Evolutionary conservation across 768 basidiomycete genomes (phyloP), one percentile per base, ranked within the genome.

Genomic region (Lyophyllum atratum): DNA sequence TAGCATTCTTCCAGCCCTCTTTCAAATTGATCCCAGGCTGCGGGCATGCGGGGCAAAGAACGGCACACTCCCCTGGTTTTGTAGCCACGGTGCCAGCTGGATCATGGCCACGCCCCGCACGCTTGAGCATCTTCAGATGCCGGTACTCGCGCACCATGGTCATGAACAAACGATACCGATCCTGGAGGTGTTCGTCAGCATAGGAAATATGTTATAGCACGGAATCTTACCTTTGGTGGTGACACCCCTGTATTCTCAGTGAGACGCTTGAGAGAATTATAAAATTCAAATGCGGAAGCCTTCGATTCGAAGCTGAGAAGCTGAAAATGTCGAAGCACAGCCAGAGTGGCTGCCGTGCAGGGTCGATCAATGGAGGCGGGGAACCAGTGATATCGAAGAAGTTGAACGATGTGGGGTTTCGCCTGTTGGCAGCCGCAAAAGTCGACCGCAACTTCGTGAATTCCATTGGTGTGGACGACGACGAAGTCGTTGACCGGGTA

Each of bases 11-110:
- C 69, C 68, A 74, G 17, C 60, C 59, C 1, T 52, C 48, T 0
- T 68, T 68, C 0, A 76, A 44, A 58, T 75, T 76, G 1, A 67
- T 61, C 0, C 61, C 68, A 0, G 68, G 70, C 0, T 68, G 68
- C 0, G 75, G 76, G 54, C 75, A 76, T 0, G 71, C 71, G 1
- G 70, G 72, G 45, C 74, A 77, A 1, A 60, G 44, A 1, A 75
- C 54, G 0, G 69, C n/a, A n/a, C n/a, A n/a, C n/a, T n/a, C n/a
- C n/a, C n/a, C n/a, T n/a, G n/a, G n/a, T n/a, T n/a, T n/a, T n/a
- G n/a, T n/a, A n/a, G n/a, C n/a, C n/a, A n/a, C n/a, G n/a, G n/a
- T n/a, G n/a, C n/a, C n/a, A n/a, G 47, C 53, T 45, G 60, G 59
- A 56, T 68, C 59, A 59, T 72, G 66, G 39, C 68, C 62, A 37